Base-by-base conservation (phyloP, 495 filamentous ascomycete species). In the Aspergillus asperescens region DNA sequence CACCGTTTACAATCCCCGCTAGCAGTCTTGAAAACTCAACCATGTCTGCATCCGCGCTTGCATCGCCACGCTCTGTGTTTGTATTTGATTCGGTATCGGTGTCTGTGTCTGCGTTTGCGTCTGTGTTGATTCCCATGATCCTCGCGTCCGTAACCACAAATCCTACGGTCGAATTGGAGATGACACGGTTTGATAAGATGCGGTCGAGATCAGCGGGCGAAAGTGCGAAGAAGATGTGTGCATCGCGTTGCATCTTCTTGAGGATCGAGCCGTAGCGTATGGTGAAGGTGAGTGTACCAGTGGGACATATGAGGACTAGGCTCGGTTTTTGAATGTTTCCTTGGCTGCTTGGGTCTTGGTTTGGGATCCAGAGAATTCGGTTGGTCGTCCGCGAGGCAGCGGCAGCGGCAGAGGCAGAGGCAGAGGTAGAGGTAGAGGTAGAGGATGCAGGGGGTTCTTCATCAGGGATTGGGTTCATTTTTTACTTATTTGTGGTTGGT, bases 141-240 rank as follows among this genome's bases (percentile, higher is more conserved):
- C 7, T 19, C 1, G 48, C 24, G 25, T 55, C 48, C 4, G 52
- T 29, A n/a, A 60, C 29, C 9, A 56, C 38, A 44, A 60, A 56
- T 6, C 52, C 57, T 1, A 48, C 48, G 15, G 56, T 50, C 1
- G 44, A 35, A 4, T 31, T 7, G 5, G 19, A 25, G 27, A 44
- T 31, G 8, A 20, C 35, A 28, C 39, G 20, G 15, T 31, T 25
- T 2, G 18, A n/a, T 10, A 54, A 20, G 18, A 35, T 9, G 12
- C 1, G 27, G 7, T 15, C 9, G 10, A 47, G 10, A 9, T 47
- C 9, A 10, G 12, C 18, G 12, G 41, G 7, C 20, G 24, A 47
- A 24, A 23, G 16, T 28, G 28, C 22, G 32, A 24, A 44, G 16
- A 54, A 22, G 32, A 58, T 15, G 16, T 43, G 46, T 1, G 41